Conservation (phyloP, 2,329 filamentous ascomycete species). For the Colletotrichum acutatum region DNA sequence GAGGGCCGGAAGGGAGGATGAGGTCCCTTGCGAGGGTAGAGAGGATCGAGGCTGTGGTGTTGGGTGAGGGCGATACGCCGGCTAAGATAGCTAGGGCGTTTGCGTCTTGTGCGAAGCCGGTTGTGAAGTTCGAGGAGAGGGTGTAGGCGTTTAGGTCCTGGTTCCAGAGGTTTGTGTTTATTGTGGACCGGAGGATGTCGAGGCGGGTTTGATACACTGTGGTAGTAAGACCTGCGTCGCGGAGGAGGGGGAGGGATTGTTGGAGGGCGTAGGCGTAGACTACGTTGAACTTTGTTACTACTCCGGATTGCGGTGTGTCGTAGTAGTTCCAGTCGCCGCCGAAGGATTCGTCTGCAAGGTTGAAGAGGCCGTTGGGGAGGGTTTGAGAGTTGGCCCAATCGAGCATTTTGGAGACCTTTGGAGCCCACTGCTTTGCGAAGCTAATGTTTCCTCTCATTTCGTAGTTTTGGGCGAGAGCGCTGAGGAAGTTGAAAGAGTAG, state of each 20-base stretch:
- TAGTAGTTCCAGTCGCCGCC: slow-evolving; percentile 50
- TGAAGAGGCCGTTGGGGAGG: slow-evolving; percentile 40
- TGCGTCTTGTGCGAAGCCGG: slow-evolving; percentile 44
- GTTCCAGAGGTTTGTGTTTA: slow-evolving; percentile 42
- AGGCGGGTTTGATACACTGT: slow-evolving; percentile 40
- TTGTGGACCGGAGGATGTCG: slow-evolving; percentile 39
- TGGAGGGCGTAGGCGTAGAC: slow-evolving; percentile 46
- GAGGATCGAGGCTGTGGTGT: slow-evolving; percentile 24
- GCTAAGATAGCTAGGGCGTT: slow-evolving; percentile 47
- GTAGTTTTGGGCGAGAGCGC: slow-evolving; percentile 43
- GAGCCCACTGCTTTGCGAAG: slow-evolving; percentile 43
- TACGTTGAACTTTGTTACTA: slow-evolving; percentile 46
- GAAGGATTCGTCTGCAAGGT: slow-evolving; percentile 41
- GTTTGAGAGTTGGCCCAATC: slow-evolving; percentile 47
- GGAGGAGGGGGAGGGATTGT: slow-evolving; percentile 39
- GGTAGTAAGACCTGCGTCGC: slow-evolving; percentile 34
- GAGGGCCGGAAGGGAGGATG: slow-evolving; percentile 31
- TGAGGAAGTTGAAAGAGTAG: slow-evolving; percentile 48
- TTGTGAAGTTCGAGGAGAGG: slow-evolving; percentile 37
- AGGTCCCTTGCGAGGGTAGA: slow-evolving; percentile 33
- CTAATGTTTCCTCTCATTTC: slow-evolving; percentile 41
- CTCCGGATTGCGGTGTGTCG: slow-evolving; percentile 43
- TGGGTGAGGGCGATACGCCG: slow-evolving; percentile 31
- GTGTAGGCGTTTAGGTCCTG: slow-evolving; percentile 40
- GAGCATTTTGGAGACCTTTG: slow-evolving; percentile 43